phyloP scores from a whole-genome alignment of 192 early-diverging fungal species.

The Coemansia sp. region DNA sequence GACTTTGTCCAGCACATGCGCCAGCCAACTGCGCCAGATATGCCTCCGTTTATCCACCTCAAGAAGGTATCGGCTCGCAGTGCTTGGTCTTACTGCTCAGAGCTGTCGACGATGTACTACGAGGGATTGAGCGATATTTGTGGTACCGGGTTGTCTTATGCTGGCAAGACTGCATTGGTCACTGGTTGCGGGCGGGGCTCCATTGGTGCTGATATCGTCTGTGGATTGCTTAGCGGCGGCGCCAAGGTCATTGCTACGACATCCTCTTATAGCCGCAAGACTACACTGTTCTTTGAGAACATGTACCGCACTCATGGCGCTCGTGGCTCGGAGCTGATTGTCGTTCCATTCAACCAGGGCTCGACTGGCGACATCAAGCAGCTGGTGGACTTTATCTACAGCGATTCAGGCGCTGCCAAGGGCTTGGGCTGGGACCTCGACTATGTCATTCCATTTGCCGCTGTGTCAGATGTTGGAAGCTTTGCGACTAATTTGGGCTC shows the following conservation, averaged over 20 bases:
- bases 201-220: conserved; percentile 86
- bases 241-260: conserved; percentile 89
- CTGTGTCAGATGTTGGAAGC: conserved; percentile 85
- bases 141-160: conserved; percentile 78
- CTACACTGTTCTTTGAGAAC: conserved; percentile 82
- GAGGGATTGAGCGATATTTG: conserved; percentile 73
- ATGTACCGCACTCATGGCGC: conserved; percentile 91
- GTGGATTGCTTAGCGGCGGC: conserved; percentile 85
- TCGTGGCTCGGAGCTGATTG: conserved; percentile 77
- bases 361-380: conserved; percentile 77
- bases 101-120: conserved; percentile 72
- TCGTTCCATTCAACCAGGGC: conserved; percentile 95
- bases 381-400: conserved; percentile 87
- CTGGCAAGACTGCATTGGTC: conserved; percentile 79
- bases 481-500: conserved; percentile 85
- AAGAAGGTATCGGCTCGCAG: background rate
- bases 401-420: conserved; percentile 46
- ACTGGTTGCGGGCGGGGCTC: conserved; percentile 90
- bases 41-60: conserved; percentile 28
- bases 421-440: conserved; percentile 95
- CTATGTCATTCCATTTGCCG: conserved; percentile 94
- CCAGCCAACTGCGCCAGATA: conserved; percentile 53
- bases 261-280: conserved; percentile 75
- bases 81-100: conserved; percentile 68
- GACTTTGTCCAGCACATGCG: conserved; percentile 85